Percentiles rank a stretch among this genome's conserved stretches.
phyloP scores from a whole-genome alignment of 1,284 basidiomycete species.

The Puccinia brachypodii region DNA sequence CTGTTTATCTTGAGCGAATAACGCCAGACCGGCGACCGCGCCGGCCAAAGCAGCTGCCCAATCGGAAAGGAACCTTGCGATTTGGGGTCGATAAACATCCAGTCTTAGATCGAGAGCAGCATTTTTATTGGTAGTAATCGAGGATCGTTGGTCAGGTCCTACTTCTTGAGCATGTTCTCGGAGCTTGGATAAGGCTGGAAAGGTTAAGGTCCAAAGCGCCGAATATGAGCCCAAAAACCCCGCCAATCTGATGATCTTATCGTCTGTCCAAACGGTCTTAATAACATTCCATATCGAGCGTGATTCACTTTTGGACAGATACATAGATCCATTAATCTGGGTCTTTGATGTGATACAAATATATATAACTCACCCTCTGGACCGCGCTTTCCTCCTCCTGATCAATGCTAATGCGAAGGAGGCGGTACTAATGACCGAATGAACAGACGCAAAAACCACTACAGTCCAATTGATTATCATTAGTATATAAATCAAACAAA shows the following conservation, averaged over 20 bases:
- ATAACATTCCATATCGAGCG: slow-evolving; percentile 24
- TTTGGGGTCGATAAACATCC: not conserved
- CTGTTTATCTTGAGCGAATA: slow-evolving; percentile 39
- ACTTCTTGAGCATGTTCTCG: not conserved
- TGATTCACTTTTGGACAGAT: slow-evolving; percentile 6
- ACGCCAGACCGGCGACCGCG: slow-evolving; percentile 34
- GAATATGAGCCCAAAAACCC: slow-evolving; percentile 40
- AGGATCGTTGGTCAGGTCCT: not conserved
- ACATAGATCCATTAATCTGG: not conserved
- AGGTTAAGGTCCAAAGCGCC: slow-evolving; percentile 35
- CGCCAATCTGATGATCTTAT: slow-evolving; percentile 26
- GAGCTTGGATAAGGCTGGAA: slow-evolving; percentile 33
- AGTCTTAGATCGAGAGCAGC: not conserved
- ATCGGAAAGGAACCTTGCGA: slow-evolving; percentile 10
- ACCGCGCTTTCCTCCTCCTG: slow-evolving; percentile 16
- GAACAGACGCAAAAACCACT: slow-evolving; percentile 46
- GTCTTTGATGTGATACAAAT: not conserved
- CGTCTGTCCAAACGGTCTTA: slow-evolving; percentile 5
- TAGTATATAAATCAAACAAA: not conserved
- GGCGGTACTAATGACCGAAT: slow-evolving; percentile 28
- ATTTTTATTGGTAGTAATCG: not conserved
- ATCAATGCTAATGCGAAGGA: slow-evolving; percentile 39
- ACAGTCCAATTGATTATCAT: not conserved
- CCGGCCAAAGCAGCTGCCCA: slow-evolving; percentile 41
- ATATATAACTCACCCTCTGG: slow-evolving; percentile 13